Base-by-base conservation (phyloP, 2,329 filamentous ascomycete genomes). In the Scorias spongiosa region DNA sequence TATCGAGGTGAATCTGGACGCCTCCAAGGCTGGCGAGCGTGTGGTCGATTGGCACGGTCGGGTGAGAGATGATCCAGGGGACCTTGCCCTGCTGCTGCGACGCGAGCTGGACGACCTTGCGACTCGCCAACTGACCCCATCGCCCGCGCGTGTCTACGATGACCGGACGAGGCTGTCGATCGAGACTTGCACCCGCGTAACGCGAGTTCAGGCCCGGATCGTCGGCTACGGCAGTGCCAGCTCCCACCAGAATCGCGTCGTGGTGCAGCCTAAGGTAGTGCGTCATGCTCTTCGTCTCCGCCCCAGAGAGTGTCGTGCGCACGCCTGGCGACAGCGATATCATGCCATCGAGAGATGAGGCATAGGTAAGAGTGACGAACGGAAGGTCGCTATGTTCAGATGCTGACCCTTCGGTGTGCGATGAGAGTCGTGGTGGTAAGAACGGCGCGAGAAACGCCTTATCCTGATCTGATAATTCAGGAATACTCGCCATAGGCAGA, bases 211-310 rank as follows among this genome's bases (percentile, higher is more conserved):
- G 68, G 2, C 78, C 79, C 2, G 89, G 89, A 57, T 94, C 76
- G 60, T 96, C 89, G 15, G 84, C 81, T 20, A 85, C 68, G 7
- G 86, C 84, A 1, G 89, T 96, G 2, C 82, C 82, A 4, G 81
- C 84, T 17, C 89, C 89, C 29, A 96, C 70, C 18, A 93, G 71
- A 52, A 95, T 93, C 34, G 84, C 86, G 49, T 84, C 78, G 64
- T 96, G 87, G 12, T 73, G 75, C 10, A 80, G 80, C 54, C 89
- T 84, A 26, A 96, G 74, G 59, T 83, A 85, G 63, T 96, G 89
- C 0, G 89, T 95, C 85, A 96, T 93, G 43, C 84, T 75, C 63
- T 94, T 94, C 32, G 85, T 85, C 49, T 80, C 71, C 0, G 81
- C 75, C 2, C 88, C 88, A 1, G 89, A 96, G 11, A 96, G 74